Evolutionary conservation across 2,329 filamentous ascomycete species (phyloP).

Genomic region (Ceratocystis eucalypticola): DNA sequence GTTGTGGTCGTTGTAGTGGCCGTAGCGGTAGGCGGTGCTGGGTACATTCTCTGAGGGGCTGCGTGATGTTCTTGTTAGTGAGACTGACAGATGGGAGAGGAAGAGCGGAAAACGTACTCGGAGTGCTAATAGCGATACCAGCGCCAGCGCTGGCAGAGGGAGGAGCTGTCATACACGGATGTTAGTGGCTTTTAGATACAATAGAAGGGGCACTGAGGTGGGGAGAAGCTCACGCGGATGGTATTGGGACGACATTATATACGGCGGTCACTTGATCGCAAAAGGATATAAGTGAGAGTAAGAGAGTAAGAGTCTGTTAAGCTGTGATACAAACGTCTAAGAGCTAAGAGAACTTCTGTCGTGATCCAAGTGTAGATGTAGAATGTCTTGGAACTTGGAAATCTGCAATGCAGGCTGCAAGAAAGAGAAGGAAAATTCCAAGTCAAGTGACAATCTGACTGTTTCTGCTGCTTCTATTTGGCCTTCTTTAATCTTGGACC

Average conservation of each 20-base stretch:
- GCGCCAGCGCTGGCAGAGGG: constrained; percentile 27
- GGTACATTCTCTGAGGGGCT: constrained; percentile 22
- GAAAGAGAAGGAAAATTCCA: neutral
- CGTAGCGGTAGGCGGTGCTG: constrained; percentile 1
- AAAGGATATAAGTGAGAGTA: neutral
- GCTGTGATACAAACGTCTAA: neutral
- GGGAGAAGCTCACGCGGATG: constrained; percentile 33
- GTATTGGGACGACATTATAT: constrained; percentile 23
- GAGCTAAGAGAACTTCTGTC: too few relatives aligned
- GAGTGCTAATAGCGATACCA: constrained; percentile 15
- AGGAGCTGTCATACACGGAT: constrained; percentile 27
- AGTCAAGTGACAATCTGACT: neutral
- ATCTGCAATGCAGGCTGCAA: neutral
- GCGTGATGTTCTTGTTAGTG: neutral
- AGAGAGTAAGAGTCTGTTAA: neutral
- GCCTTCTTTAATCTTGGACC: neutral
- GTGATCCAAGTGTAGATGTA: neutral
- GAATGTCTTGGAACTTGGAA: neutral
- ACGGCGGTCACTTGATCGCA: neutral
- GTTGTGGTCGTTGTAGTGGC: constrained; percentile 13
- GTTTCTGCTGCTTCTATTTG: neutral
- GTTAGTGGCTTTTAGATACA: constrained; percentile 20
- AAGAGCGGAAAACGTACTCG: neutral
- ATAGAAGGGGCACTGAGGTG: neutral
- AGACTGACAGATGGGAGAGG: neutral